Percentiles rank a stretch among this genome's conserved stretches.
Conservation (phyloP, 2,329 filamentous ascomycete genomes). For the Sporothrix variecibatus region DNA sequence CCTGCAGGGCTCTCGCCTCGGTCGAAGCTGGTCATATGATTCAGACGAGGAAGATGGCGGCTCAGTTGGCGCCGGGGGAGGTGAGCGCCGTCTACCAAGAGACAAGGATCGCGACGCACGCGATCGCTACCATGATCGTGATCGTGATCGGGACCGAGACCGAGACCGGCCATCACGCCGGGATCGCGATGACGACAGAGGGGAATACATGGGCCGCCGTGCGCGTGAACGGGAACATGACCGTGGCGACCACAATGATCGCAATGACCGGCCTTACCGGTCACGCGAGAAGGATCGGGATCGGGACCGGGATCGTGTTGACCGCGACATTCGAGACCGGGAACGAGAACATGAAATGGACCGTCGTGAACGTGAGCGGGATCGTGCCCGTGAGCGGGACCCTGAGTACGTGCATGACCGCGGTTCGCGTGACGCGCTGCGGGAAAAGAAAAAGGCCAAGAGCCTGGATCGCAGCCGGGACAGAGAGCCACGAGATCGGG, state of each 20-base stretch:
- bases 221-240: constrained; percentile 39
- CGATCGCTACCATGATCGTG: constrained; percentile 20
- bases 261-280: neutral
- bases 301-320: constrained; percentile 39
- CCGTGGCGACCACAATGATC: neutral
- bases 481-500: constrained; percentile 31
- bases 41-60: constrained; percentile 32
- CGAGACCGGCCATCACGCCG: constrained; percentile 25
- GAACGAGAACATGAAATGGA: constrained; percentile 34
- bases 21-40: constrained; percentile 47
- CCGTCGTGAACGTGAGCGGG: constrained; percentile 37
- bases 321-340: constrained; percentile 31
- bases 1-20: constrained; percentile 45
- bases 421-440: constrained; percentile 37
- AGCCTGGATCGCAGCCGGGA: constrained; percentile 31
- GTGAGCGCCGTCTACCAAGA: constrained; percentile 1
- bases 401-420: constrained; percentile 19
- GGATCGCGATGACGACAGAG: constrained; percentile 24
- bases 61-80: neutral
- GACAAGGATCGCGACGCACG: constrained; percentile 35
- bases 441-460: constrained; percentile 36
- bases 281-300: constrained; percentile 15
- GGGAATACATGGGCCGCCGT: constrained; percentile 33
- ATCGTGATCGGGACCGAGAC: neutral
- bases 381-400: constrained; percentile 35